Evolutionary conservation across 495 filamentous ascomycete genomes (phyloP).

Genomic region (Hypomontagnella submonticulosa): DNA sequence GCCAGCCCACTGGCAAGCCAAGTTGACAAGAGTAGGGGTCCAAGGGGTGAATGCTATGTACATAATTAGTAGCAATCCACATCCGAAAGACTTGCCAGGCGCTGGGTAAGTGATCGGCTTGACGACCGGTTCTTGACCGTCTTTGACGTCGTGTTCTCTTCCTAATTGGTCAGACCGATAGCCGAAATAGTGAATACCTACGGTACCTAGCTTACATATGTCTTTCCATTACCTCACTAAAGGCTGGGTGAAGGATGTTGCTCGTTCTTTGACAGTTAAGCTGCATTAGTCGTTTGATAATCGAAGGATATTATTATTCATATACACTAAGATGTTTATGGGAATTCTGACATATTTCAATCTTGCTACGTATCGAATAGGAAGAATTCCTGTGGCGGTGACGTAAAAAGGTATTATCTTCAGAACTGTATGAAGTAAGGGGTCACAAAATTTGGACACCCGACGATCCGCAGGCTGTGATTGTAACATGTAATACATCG

Average conservation of each 20-base stretch:
- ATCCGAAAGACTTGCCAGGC: slow-evolving; percentile 30
- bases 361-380: background rate
- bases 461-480: slow-evolving; percentile 10
- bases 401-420: slow-evolving; percentile 15
- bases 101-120: slow-evolving; percentile 34
- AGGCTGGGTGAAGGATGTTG: slow-evolving; percentile 42
- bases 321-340: background rate
- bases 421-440: slow-evolving; percentile 19
- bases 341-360: slow-evolving; percentile 6
- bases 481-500: background rate
- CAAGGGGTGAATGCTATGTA: slow-evolving; percentile 30
- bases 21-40: slow-evolving; percentile 27
- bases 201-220: too few relatives aligned
- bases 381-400: slow-evolving; percentile 20
- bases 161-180: slow-evolving; percentile 41
- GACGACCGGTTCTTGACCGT: slow-evolving; percentile 28
- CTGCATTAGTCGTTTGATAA: slow-evolving; percentile 17
- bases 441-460: slow-evolving; percentile 4
- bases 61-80: slow-evolving; percentile 41
- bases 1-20: slow-evolving; percentile 12
- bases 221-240: slow-evolving; percentile 29
- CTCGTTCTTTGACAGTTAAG: slow-evolving; percentile 21
- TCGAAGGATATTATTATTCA: slow-evolving; percentile 4
- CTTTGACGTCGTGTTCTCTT: slow-evolving; percentile 24
- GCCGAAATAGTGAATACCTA: slow-evolving; percentile 30